Evolutionary conservation across 2,329 filamentous ascomycete species (phyloP).

Genomic region (Neofusicoccum parvum): DNA sequence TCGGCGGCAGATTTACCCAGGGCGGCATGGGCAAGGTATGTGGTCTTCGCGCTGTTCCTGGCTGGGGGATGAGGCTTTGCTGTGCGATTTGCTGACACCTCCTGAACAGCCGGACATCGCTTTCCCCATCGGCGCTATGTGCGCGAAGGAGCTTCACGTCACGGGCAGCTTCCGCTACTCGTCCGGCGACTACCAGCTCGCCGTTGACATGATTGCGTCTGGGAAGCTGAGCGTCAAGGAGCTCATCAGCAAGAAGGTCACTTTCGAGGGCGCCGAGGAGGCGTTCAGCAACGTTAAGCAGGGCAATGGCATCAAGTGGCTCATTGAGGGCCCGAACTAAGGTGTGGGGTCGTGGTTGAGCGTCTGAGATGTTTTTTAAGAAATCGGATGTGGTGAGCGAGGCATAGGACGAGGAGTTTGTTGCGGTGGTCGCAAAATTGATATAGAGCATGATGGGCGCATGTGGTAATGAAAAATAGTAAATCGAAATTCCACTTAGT

Average conservation of each 20-base stretch:
- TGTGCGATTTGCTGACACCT: no score
- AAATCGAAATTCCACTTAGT: no score
- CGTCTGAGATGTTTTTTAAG: neutral
- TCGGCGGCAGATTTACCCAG: constrained; percentile 52
- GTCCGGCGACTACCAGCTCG: constrained; percentile 82
- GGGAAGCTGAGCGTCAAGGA: constrained; percentile 76
- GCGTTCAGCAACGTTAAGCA: constrained; percentile 86
- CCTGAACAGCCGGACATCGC: constrained; percentile 65
- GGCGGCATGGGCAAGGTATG: constrained; percentile 74
- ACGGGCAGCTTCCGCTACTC: constrained; percentile 91
- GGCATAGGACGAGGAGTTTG: neutral
- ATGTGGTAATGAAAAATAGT: no score
- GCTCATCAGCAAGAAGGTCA: constrained; percentile 75
- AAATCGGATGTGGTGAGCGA: neutral
- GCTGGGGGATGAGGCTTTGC: neutral
- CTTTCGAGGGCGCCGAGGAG: constrained; percentile 79
- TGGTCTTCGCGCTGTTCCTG: neutral
- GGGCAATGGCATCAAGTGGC: constrained; percentile 73
- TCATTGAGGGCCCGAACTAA: constrained; percentile 48
- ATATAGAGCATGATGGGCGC: no score
- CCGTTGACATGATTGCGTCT: constrained; percentile 72
- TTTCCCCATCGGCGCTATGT: constrained; percentile 90
- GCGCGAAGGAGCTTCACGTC: constrained; percentile 83
- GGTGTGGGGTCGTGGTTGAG: neutral
- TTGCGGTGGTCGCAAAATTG: no score